These are phyloP conservation scores for Tylopilus sp. DNA, from an alignment of 768 basidiomycete species.

Conservation along the genomic window DNA sequence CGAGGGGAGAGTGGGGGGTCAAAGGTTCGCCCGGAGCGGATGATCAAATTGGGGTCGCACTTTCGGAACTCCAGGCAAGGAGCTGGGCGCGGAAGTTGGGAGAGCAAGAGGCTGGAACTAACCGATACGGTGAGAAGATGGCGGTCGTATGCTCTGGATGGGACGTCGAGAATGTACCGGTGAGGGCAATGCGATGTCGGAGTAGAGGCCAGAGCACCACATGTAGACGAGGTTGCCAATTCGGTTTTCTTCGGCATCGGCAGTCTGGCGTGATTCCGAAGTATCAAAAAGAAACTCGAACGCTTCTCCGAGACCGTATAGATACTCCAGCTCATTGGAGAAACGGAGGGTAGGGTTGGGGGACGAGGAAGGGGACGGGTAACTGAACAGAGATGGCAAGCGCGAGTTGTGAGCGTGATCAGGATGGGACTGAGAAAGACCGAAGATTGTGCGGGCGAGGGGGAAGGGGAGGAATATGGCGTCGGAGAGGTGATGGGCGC, in stretches of 20 bases:
- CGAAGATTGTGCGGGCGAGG: slow-evolving; percentile 55
- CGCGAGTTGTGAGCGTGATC: slow-evolving; percentile 40
- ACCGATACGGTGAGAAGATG: slow-evolving; percentile 89
- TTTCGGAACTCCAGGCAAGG: slow-evolving; percentile 55
- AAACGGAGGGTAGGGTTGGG: slow-evolving; percentile 61
- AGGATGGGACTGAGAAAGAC: slow-evolving; percentile 52
- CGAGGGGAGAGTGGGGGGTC: slow-evolving; percentile 71
- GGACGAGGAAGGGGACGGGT: slow-evolving; percentile 46
- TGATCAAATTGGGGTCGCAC: slow-evolving; percentile 28
- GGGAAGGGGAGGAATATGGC: slow-evolving; percentile 47
- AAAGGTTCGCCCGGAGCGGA: slow-evolving; percentile 41
- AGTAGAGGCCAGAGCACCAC: slow-evolving; percentile 94
- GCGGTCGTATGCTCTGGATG: slow-evolving; percentile 71
- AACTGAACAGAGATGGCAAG: slow-evolving; percentile 45
- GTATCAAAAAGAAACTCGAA: slow-evolving; percentile 85
- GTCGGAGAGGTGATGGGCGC: slow-evolving; percentile 49
- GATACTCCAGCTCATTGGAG: slow-evolving; percentile 86
- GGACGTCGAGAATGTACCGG: slow-evolving; percentile 60
- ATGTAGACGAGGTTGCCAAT: slow-evolving; percentile 90
- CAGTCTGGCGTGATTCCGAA: slow-evolving; percentile 40
- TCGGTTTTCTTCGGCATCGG: slow-evolving; percentile 50
- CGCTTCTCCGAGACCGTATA: slow-evolving; percentile 87
- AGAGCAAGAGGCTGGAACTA: slow-evolving; percentile 86
- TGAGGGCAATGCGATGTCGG: slow-evolving; percentile 82
- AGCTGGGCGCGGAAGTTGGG: slow-evolving; percentile 84